Conservation (phyloP, 352 stramenopile genomes). For the Thalassiosira mediterranea region DNA sequence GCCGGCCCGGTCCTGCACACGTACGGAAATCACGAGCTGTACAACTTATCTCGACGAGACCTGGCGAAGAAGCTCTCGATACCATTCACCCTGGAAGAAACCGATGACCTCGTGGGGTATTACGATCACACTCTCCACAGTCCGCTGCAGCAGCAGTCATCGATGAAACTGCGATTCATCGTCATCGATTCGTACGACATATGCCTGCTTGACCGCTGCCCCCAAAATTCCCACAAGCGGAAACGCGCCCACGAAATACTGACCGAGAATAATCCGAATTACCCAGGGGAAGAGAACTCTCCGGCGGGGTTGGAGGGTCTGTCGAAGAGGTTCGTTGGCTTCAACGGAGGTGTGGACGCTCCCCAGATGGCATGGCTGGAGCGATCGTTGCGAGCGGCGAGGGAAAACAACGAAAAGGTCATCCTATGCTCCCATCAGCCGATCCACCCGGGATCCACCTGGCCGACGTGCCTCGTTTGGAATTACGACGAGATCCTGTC, state of each 20-base stretch:
- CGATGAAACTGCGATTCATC: slow-evolving; percentile 61
- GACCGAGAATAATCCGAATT: slow-evolving; percentile 74
- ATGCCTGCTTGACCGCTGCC: slow-evolving; percentile 61
- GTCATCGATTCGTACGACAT: slow-evolving; percentile 80
- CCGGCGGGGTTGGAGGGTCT: slow-evolving; percentile 66
- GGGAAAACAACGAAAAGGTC: slow-evolving; percentile 56
- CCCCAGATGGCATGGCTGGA: slow-evolving; percentile 74
- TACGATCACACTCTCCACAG: slow-evolving; percentile 42
- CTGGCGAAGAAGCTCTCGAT: slow-evolving; percentile 67
- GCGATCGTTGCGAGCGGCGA: slow-evolving; percentile 50
- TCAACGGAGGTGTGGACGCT: slow-evolving; percentile 73
- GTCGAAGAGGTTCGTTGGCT: slow-evolving; percentile 74
- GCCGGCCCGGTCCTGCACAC: slow-evolving; percentile 67
- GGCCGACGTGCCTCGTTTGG: slow-evolving; percentile 71
- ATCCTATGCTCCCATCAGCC: slow-evolving; percentile 78
- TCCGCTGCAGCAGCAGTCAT: not conserved
- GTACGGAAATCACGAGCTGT: slow-evolving; percentile 84
- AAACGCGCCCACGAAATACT: slow-evolving; percentile 63
- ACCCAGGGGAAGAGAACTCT: slow-evolving; percentile 70
- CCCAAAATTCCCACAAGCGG: slow-evolving; percentile 55
- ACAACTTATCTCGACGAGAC: slow-evolving; percentile 71
- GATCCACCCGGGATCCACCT: slow-evolving; percentile 66
- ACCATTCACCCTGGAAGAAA: slow-evolving; percentile 66
- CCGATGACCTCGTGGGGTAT: slow-evolving; percentile 74
- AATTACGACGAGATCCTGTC: slow-evolving; percentile 78